Base-by-base conservation (phyloP, 2,329 filamentous ascomycete species). In the Clonostachys rosea region DNA sequence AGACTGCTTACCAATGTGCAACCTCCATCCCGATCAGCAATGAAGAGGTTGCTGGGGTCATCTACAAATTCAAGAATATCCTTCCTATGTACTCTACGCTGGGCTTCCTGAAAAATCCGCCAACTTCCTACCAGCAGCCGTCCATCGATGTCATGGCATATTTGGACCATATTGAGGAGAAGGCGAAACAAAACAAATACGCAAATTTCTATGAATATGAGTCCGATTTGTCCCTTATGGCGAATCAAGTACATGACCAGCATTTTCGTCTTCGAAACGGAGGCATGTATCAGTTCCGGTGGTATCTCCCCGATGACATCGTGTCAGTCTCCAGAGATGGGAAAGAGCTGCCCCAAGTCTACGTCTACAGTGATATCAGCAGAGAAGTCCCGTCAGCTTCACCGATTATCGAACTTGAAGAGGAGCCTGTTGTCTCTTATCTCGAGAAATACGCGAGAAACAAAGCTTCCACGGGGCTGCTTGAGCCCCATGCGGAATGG, bases 231-330 rank as follows among this genome's bases (percentile, higher is more conserved):
- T 75, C 78, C 48, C 62, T 70, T 35, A 62, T 79, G 7, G 68
- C 83, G 34, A 55, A 56, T 37, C 69, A 71, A 20, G 76, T 79
- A 4, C 81, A 87, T 53, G 84, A 89, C 57, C 81, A 82, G 2
- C 85, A 89, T 56, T 82, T 85, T 44, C 64, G 69, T 3, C 82
- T 75, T 55, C 63, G 73, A 13, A 13, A 36, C 14, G 76, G 78
- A 3, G 76, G 81, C 52, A 65, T 74, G 6, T 68, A 13, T 33
- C 16, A 46, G 17, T 24, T 17, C 6, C 49, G 36, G 46, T 55
- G 5, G 50, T 47, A 35, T 47, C 49, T 62, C 70, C 59, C 50
- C 84, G 56, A 60, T 68, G 6, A 18, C 9, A 30, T 30, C 4
- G 24, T 30, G 9, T 30, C 24, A 6, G 24, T 30, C 24, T 30